These are phyloP conservation scores for Teunomyces lycoperdinae DNA, from an alignment of 805 yeast species.

Conservation along the genomic window DNA sequence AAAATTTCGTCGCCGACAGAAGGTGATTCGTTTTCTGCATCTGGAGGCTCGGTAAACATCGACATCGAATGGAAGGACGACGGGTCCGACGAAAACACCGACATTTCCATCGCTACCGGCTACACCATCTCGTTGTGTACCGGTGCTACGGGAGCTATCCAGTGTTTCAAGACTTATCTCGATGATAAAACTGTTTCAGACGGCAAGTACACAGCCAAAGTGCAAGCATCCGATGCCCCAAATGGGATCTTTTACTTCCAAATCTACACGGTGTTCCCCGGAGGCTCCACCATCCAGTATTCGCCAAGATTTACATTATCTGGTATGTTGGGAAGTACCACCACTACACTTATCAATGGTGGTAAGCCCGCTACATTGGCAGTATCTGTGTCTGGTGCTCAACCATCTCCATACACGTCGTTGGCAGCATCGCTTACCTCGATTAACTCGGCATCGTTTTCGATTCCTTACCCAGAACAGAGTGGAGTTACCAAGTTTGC, in stretches of 20 bases:
- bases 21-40: slow-evolving; percentile 39
- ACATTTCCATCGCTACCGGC: slow-evolving; percentile 38
- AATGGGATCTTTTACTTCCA: slow-evolving; percentile 76
- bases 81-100: slow-evolving; percentile 41
- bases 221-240: slow-evolving; percentile 47
- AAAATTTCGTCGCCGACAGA: slow-evolving; percentile 39
- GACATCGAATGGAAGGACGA: slow-evolving; percentile 51
- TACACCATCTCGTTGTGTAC: slow-evolving; percentile 63
- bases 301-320: slow-evolving; percentile 60
- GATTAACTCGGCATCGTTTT: slow-evolving; percentile 47
- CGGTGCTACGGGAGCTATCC: slow-evolving; percentile 55
- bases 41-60: slow-evolving; percentile 32
- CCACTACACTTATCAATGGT: slow-evolving; percentile 5
- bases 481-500: slow-evolving; percentile 80
- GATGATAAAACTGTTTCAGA: slow-evolving; percentile 13
- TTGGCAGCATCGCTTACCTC: slow-evolving; percentile 18
- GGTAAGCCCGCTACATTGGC: slow-evolving; percentile 9
- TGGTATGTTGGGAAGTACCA: slow-evolving; percentile 71
- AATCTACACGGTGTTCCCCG: slow-evolving; percentile 46
- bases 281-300: slow-evolving; percentile 56
- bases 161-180: slow-evolving; percentile 33
- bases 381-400: slow-evolving; percentile 37
- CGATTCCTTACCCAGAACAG: slow-evolving; percentile 72
- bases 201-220: slow-evolving; percentile 38
- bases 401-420: slow-evolving; percentile 42